These are phyloP conservation scores for Glebionis coronaria DNA, from an alignment of 129 eudicot genomes.

Conservation along the genomic window DNA sequence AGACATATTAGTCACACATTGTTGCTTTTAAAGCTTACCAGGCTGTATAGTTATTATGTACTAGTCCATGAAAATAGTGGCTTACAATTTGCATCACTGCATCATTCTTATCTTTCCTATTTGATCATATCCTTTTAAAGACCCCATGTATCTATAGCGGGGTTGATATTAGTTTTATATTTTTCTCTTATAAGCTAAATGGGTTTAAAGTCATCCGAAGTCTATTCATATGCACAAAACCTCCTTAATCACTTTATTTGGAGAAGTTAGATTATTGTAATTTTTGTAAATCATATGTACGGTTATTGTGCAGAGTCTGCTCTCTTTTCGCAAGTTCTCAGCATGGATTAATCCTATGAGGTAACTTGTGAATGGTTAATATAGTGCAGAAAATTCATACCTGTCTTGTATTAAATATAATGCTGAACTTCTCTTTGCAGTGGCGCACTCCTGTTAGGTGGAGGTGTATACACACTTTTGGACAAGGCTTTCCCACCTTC, in stretches of 20 bases:
- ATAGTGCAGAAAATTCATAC: background rate
- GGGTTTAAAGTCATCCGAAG: too few relatives aligned
- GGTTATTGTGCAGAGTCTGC: slow-evolving; percentile 67
- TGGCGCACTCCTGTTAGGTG: slow-evolving; percentile 89
- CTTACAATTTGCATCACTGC: background rate
- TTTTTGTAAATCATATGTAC: background rate
- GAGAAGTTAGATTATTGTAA: too few relatives aligned
- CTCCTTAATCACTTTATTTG: too few relatives aligned
- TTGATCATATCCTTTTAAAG: background rate
- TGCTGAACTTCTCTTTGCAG: slow-evolving; percentile 44
- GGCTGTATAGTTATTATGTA: background rate
- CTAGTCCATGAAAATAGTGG: background rate
- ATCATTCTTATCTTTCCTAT: background rate
- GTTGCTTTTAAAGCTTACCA: background rate
- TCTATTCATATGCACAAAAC: too few relatives aligned
- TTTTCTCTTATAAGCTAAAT: too few relatives aligned
- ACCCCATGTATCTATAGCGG: too few relatives aligned
- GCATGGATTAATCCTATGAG: slow-evolving; percentile 98
- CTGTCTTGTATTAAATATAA: background rate
- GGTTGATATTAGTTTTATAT: too few relatives aligned
- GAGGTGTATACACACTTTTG: slow-evolving; percentile 85
- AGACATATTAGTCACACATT: background rate
- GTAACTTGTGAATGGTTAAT: slow-evolving; percentile 29
- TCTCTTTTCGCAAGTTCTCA: slow-evolving; percentile 96
- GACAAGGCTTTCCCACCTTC: slow-evolving; percentile 71